Conservation (phyloP, 768 basidiomycete genomes). For the Collybia sordida region DNA sequence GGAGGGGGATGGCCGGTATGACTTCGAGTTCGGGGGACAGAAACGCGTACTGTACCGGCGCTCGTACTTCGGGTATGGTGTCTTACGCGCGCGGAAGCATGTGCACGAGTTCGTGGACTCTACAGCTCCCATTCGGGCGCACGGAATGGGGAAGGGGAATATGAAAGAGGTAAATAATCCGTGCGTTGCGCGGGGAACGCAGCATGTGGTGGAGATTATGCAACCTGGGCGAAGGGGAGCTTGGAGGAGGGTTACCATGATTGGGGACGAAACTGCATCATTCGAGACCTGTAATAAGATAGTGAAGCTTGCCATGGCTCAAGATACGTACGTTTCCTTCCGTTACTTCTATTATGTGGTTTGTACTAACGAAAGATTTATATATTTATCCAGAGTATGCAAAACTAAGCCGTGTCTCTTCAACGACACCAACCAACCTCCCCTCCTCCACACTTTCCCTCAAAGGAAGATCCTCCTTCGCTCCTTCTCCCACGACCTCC, state of each 20-base stretch:
- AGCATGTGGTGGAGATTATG: conserved; percentile 63
- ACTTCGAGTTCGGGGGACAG: conserved; percentile 70
- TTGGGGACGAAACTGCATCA: conserved; percentile 75
- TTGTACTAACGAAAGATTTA: too few relatives aligned
- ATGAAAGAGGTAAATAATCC: conserved; percentile 59
- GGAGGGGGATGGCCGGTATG: conserved; percentile 92
- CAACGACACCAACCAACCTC: conserved; percentile 96
- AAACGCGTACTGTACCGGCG: conserved; percentile 89
- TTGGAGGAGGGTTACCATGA: conserved; percentile 76
- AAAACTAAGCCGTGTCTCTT: conserved; percentile 94
- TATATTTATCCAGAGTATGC: conserved; percentile 58
- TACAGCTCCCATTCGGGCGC: conserved; percentile 50
- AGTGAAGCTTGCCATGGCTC: conserved; percentile 88
- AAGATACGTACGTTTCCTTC: conserved; percentile 80
- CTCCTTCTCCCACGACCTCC: conserved; percentile 97
- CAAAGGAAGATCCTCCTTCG: conserved; percentile 85
- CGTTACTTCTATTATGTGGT: neutral
- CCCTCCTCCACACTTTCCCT: conserved; percentile 84
- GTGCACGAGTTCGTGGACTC: conserved; percentile 93
- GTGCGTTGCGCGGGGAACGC: conserved; percentile 73
- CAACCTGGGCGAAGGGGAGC: conserved; percentile 40
- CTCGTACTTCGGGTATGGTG: conserved; percentile 95
- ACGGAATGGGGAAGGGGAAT: conserved; percentile 12
- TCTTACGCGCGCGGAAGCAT: conserved; percentile 83
- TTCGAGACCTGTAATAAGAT: conserved; percentile 86